phyloP scores from a whole-genome alignment of 2,329 filamentous ascomycete species.

The Teratosphaeria nubilosa region DNA sequence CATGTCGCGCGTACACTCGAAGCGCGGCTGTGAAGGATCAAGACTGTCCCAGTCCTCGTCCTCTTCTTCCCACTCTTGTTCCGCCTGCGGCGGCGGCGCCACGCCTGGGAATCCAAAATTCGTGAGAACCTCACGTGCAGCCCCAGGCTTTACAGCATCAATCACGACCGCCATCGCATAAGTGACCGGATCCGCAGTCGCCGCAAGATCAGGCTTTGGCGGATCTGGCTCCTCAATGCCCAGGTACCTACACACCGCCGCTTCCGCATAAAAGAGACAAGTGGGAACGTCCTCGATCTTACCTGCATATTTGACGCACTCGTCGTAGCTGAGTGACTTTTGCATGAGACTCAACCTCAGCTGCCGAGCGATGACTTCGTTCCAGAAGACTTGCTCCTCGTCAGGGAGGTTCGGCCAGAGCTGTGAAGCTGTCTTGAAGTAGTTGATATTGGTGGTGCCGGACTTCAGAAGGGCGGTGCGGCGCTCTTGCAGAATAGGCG shows the following conservation, averaged over 20 bases:
- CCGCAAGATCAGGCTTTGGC: not conserved
- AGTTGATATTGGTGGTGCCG: slow-evolving; percentile 5
- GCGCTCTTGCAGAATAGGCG: slow-evolving; percentile 5
- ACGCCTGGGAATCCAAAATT: not conserved
- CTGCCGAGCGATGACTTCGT: slow-evolving; percentile 5
- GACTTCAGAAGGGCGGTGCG: slow-evolving; percentile 1
- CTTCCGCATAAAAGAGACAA: slow-evolving; percentile 7
- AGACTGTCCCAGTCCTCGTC: not conserved
- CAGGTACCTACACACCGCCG: slow-evolving; percentile 10
- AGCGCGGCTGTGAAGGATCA: slow-evolving; percentile 8
- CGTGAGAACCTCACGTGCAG: not conserved
- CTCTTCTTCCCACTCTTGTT: not conserved
- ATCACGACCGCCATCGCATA: not conserved
- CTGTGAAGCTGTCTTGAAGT: slow-evolving; percentile 6
- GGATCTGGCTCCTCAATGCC: slow-evolving; percentile 1
- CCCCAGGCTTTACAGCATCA: not conserved
- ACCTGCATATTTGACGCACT: slow-evolving; percentile 8
- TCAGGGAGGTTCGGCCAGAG: slow-evolving; percentile 7
- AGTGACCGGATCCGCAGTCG: not conserved
- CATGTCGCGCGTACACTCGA: slow-evolving; percentile 6
- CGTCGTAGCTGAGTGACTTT: slow-evolving; percentile 1
- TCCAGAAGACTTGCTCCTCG: slow-evolving; percentile 9
- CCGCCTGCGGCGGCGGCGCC: not conserved
- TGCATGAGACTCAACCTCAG: slow-evolving; percentile 5
- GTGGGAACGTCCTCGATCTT: slow-evolving; percentile 5